These are phyloP conservation scores for Boletus sp. DNA, from an alignment of 1,284 basidiomycete species.

Conservation along the genomic window DNA sequence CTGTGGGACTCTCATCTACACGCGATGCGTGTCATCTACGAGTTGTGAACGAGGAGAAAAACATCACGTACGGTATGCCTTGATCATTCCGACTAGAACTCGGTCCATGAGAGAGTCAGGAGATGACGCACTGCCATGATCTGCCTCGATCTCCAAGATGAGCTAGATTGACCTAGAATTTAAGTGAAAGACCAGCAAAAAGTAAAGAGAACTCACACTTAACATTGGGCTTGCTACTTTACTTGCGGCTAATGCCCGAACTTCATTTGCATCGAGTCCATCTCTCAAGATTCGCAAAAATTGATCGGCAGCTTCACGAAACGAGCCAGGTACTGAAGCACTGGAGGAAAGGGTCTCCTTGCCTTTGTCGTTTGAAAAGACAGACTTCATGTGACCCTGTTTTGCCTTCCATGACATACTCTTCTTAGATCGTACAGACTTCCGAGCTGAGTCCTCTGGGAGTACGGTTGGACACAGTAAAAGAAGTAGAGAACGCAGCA, in stretches of 20 bases:
- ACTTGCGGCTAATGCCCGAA: constrained; percentile 76
- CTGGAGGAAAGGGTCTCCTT: constrained; percentile 35
- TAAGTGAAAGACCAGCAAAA: background rate
- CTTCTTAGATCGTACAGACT: constrained; percentile 66
- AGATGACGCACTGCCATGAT: constrained; percentile 53
- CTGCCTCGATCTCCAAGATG: constrained; percentile 73
- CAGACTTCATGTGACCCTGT: constrained; percentile 70
- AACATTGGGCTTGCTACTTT: constrained; percentile 79
- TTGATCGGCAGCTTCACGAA: constrained; percentile 46
- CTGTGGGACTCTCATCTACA: constrained; percentile 37
- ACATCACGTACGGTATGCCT: constrained; percentile 51
- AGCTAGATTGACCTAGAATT: constrained; percentile 46
- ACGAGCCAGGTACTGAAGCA: constrained; percentile 46
- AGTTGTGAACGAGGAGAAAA: background rate
- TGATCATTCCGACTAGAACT: constrained; percentile 75
- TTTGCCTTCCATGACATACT: constrained; percentile 71
- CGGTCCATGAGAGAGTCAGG: constrained; percentile 78
- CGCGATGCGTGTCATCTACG: constrained; percentile 3
- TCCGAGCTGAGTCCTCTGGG: constrained; percentile 34
- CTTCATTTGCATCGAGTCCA: constrained; percentile 66
- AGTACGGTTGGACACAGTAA: constrained; percentile 62
- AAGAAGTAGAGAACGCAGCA: constrained; percentile 73
- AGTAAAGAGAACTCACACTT: constrained; percentile 49
- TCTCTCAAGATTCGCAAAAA: constrained; percentile 55
- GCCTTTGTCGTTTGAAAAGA: constrained; percentile 50